Evolutionary conservation across 257 asterid genomes (phyloP), one percentile per base, ranked within the genome.

Genomic region (Dorcoceras hygrometricum): DNA sequence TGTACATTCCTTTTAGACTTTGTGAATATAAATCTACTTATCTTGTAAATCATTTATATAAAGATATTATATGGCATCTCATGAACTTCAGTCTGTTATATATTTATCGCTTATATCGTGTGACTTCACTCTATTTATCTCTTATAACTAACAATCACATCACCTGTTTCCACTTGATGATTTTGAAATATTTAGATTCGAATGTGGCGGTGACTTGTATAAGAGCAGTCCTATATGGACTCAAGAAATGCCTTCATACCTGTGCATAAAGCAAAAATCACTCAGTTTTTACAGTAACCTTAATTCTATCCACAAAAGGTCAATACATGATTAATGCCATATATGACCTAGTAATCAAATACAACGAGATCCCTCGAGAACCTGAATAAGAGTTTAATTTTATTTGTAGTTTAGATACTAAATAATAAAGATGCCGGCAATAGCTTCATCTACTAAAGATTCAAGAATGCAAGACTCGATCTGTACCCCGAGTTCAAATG

Each of bases 401-500:
- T 57, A 59, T 20, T 71, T 28, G 29, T 4, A 62, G 54, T 32
- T 29, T 24, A 73, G 67, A 55, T 19, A 51, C 74, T 27, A 81
- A 63, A 83, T 82, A 59, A 75, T 62, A 80, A 86, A 66, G 9
- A 89, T 70, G 75, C 88, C 97, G 61, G 82, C 80, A 22, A 93
- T 78, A n/a, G 85, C 82, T 80, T 86, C 99, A 73, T 88, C 92
- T 70, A 90, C 70, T 83, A 94, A 83, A 32, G 84, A 76, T 80
- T 80, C 81, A 18, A 94, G 88, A 69, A 94, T 62, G 23, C 82
- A 80, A 22, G 82, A 80, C 79, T 90, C 95, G 0, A 90, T 78
- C 78, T 88, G 86, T 18, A 62, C 29, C 73, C 99, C 99, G 7
- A 88, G 66, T 75, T 94, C 99, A 68, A 76, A 94, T n/a, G 71